Conservation (phyloP, 2,329 filamentous ascomycete genomes). For the Xylariales sp. region DNA sequence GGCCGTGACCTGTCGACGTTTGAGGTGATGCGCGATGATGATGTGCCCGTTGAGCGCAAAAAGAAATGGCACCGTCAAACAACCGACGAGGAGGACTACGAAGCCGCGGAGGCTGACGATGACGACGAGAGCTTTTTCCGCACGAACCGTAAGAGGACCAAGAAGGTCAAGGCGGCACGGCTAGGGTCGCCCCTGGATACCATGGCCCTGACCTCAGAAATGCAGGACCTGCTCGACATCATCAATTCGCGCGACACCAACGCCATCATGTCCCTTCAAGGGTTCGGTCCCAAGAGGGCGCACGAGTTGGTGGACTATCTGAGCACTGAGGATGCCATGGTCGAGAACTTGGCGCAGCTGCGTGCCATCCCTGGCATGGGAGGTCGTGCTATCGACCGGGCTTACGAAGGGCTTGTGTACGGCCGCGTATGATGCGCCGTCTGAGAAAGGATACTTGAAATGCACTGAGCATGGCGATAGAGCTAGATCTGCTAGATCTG, state of each 20-base stretch:
- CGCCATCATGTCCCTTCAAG: slow-evolving; percentile 62
- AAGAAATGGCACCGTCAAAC: slow-evolving; percentile 11
- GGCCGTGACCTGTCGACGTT: slow-evolving; percentile 3
- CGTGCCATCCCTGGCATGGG: slow-evolving; percentile 53
- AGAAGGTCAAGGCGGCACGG: slow-evolving; percentile 15
- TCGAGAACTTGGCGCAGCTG: slow-evolving; percentile 48
- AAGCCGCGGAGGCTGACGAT: slow-evolving; percentile 25
- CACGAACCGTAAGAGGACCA: slow-evolving; percentile 14
- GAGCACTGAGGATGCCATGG: slow-evolving; percentile 38
- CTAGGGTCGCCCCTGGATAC: slow-evolving; percentile 16
- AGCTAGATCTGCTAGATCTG: too few species aligned
- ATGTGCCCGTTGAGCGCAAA: neutral
- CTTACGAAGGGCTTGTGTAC: slow-evolving; percentile 43
- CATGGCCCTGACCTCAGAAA: slow-evolving; percentile 47
- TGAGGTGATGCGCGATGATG: neutral
- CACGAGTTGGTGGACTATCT: slow-evolving; percentile 54
- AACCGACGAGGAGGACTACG: slow-evolving; percentile 11
- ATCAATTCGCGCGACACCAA: slow-evolving; percentile 68
- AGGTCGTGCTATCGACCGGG: slow-evolving; percentile 50
- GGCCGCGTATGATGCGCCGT: slow-evolving; percentile 9
- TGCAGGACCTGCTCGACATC: slow-evolving; percentile 60
- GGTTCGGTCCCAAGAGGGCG: slow-evolving; percentile 70
- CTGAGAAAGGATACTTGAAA: too few species aligned
- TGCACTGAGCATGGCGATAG: too few species aligned
- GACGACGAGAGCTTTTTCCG: slow-evolving; percentile 28